A percentile compares a stretch with the other conserved stretches of the same genome.
These are phyloP conservation scores for Rhypophila decipiens DNA, from an alignment of 495 filamentous ascomycete genomes.

Conservation along the genomic window DNA sequence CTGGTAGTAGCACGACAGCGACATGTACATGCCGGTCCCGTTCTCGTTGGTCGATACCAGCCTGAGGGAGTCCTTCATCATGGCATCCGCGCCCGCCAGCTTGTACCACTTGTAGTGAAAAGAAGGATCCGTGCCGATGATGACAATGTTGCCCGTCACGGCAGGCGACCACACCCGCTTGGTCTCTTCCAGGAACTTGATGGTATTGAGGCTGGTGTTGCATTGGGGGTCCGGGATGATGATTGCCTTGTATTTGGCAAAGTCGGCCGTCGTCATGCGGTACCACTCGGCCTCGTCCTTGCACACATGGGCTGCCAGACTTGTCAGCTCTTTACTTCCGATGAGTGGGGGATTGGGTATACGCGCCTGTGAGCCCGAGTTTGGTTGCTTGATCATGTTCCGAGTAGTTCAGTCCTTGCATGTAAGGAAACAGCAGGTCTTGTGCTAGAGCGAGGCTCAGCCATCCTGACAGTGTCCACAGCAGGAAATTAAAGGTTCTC, in stretches of 20 bases:
- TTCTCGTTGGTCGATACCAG: constrained; percentile 16
- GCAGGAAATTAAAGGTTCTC: constrained; percentile 5
- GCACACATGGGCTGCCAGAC: constrained; percentile 19
- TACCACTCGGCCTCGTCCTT: constrained; percentile 23
- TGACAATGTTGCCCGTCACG: constrained; percentile 25
- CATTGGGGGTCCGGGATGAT: constrained; percentile 22
- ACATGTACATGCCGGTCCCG: constrained; percentile 27
- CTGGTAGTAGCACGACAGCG: constrained; percentile 28
- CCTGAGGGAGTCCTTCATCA: constrained; percentile 23
- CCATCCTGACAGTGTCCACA: constrained; percentile 18
- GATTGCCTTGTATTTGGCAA: constrained; percentile 27
- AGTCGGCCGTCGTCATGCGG: constrained; percentile 23
- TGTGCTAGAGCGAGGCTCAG: constrained; percentile 5
- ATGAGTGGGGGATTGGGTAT: too few relatives aligned
- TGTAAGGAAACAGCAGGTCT: constrained; percentile 15
- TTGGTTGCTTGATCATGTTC: constrained; percentile 12
- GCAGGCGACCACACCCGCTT: constrained; percentile 24
- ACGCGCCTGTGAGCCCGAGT: constrained; percentile 17
- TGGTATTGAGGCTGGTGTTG: constrained; percentile 17
- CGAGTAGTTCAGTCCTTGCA: constrained; percentile 13
- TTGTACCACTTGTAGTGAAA: constrained; percentile 22
- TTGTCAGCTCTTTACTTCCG: constrained; percentile 5
- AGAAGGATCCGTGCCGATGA: constrained; percentile 26
- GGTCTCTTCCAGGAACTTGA: constrained; percentile 25
- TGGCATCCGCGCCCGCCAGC: constrained; percentile 18